Evolutionary conservation across 208 protist species (phyloP).

Genomic region (Leishmania amazonensis): DNA sequence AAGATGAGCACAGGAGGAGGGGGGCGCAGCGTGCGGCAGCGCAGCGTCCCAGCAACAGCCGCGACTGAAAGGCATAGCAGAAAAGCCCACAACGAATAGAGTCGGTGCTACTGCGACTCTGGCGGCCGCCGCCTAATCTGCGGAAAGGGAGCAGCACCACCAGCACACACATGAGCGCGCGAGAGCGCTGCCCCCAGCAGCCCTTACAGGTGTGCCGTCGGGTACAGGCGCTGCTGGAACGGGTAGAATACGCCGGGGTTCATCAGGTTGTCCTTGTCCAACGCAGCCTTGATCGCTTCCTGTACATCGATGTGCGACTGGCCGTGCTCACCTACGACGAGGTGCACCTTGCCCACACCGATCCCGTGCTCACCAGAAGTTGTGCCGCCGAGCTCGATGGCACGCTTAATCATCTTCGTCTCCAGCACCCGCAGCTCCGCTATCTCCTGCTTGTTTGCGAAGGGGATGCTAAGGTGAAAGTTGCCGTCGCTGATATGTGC

Average conservation of each 20-base stretch:
- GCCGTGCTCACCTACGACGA: slow-evolving; percentile 68
- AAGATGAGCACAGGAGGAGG: not conserved
- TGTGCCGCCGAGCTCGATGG: slow-evolving; percentile 72
- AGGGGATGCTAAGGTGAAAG: slow-evolving; percentile 86
- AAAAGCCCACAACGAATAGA: no score
- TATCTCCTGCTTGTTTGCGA: slow-evolving; percentile 45
- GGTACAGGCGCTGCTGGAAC: slow-evolving; percentile 45
- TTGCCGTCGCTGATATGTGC: slow-evolving; percentile 93
- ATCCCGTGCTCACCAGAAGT: slow-evolving; percentile 90
- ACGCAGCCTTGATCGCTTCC: slow-evolving; percentile 76
- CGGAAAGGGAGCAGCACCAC: no score
- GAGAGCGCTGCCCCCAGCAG: not conserved
- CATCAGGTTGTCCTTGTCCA: slow-evolving; percentile 90
- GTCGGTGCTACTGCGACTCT: no score
- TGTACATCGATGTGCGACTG: slow-evolving; percentile 75
- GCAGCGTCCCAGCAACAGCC: not conserved
- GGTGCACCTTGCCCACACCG: slow-evolving; percentile 69
- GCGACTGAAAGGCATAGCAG: no score
- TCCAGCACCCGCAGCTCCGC: slow-evolving; percentile 55
- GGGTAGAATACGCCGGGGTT: slow-evolving; percentile 88
- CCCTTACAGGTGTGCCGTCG: slow-evolving; percentile 38
- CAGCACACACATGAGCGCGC: not conserved
- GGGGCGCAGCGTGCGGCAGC: not conserved
- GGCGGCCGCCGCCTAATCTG: no score
- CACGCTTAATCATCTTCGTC: slow-evolving; percentile 69